Conservation (phyloP, 805 yeast genomes). For the Priceomyces fermenticarens region DNA sequence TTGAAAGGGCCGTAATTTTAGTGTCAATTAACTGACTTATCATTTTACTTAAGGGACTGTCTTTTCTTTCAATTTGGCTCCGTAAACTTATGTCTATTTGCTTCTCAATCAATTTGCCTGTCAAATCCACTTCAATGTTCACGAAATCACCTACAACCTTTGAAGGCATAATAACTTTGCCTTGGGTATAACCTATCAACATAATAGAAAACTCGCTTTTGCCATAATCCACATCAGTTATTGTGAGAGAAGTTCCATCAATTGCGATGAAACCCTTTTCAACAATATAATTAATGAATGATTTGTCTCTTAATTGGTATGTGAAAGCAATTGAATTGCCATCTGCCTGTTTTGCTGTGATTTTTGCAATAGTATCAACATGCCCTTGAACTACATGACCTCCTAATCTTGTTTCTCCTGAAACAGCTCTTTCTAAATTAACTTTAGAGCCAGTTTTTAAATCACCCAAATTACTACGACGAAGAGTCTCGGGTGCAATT, state of each 20-base stretch:
- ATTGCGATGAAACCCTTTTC: slow-evolving; percentile 92
- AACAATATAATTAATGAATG: slow-evolving; percentile 71
- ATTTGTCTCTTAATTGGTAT: slow-evolving; percentile 64
- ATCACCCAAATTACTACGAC: slow-evolving; percentile 71
- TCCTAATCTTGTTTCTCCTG: slow-evolving; percentile 81
- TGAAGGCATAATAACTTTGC: slow-evolving; percentile 67
- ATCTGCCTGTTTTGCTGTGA: slow-evolving; percentile 54
- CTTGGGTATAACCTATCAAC: slow-evolving; percentile 90
- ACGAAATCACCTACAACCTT: slow-evolving; percentile 64
- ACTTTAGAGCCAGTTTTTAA: slow-evolving; percentile 60
- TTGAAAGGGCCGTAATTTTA: slow-evolving; percentile 16
- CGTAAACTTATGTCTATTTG: slow-evolving; percentile 65
- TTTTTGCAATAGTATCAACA: slow-evolving; percentile 82
- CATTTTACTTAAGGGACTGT: slow-evolving; percentile 48
- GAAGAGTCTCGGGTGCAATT: slow-evolving; percentile 85
- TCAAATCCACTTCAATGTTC: slow-evolving; percentile 91
- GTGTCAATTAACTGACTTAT: slow-evolving; percentile 35
- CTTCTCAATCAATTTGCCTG: slow-evolving; percentile 87
- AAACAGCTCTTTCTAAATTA: slow-evolving; percentile 89
- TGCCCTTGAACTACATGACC: slow-evolving; percentile 99
- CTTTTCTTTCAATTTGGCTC: slow-evolving; percentile 48
- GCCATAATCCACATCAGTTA: slow-evolving; percentile 69
- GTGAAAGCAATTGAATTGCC: slow-evolving; percentile 75
- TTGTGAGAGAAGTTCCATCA: slow-evolving; percentile 92
- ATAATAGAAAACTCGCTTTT: slow-evolving; percentile 67